Evolutionary conservation across 2,329 filamentous ascomycete species (phyloP), one percentile per base, ranked within the genome.

Genomic region (Botrytis fragariae): DNA sequence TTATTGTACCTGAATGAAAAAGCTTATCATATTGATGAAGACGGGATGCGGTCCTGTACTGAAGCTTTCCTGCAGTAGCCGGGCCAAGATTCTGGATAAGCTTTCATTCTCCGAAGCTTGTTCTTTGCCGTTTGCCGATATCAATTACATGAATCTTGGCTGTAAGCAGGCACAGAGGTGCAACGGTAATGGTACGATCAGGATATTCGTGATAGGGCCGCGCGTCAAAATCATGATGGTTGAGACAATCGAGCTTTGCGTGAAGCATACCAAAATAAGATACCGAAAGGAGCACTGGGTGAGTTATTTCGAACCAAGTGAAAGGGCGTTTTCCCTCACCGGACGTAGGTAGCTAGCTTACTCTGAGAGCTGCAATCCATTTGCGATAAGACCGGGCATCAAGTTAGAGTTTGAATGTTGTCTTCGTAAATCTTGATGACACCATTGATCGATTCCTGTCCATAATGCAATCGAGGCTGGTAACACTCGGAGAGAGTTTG

Each of bases 1-100:
- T 32, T 42, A 16, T 25, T 32, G 60, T 72, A 42, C 69, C 69
- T 71, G 59, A 51, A 54, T 51, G 57, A 60, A 35, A 42, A 71
- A 71, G 59, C 69, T 63, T 71, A 71, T 63, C 59, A 51, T 54
- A 54, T 63, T 10, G 14, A 20, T 71, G 37, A 29, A 44, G 60
- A 62, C 4, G 35, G 35, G 32, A 60, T 10, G 57, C 10, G 57
- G 18, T 22, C 54, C 57, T 59, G 51, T 12, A 29, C n/a, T 54
- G 51, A 29, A 54, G 54, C 32, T 60, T 12, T 22, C 20, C 8
- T 60, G 29, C 29, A 60, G 18, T 22, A 25, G 18, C 32, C 12
- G 20, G 20, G 22, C 39, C 25, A 42, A 22, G 9, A 20, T n/a
- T 0, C 8, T 42, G 16, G 37, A 10, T 29, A 62, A n/a, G 25